Percentiles rank a stretch among this genome's conserved stretches.
phyloP scores from a whole-genome alignment of 805 yeast species.

The Cyberlindnera xishuangbannaensis region DNA sequence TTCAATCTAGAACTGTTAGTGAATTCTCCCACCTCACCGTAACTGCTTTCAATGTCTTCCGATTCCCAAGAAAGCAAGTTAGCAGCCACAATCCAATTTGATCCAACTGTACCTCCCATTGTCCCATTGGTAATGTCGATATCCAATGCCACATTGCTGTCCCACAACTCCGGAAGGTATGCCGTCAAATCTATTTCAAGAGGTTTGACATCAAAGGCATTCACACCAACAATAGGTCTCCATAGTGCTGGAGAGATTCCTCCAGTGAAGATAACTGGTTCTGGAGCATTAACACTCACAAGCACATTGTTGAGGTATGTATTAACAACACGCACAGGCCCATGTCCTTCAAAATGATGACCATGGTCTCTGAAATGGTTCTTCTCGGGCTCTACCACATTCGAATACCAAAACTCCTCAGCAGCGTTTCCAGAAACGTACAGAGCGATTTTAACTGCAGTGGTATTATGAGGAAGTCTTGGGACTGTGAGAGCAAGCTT shows the following conservation, averaged over 20 bases:
- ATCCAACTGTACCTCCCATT: slow-evolving; percentile 24
- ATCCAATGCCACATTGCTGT: slow-evolving; percentile 32
- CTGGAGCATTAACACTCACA: slow-evolving; percentile 59
- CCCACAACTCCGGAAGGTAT: slow-evolving; percentile 65
- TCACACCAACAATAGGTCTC: slow-evolving; percentile 71
- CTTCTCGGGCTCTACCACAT: slow-evolving; percentile 44
- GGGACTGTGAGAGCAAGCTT: slow-evolving; percentile 37
- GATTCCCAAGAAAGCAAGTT: slow-evolving; percentile 51
- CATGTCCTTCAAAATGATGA: slow-evolving; percentile 48
- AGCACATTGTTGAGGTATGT: slow-evolving; percentile 54
- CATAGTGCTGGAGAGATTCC: slow-evolving; percentile 77
- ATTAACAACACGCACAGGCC: slow-evolving; percentile 65
- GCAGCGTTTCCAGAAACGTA: slow-evolving; percentile 70
- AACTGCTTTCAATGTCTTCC: slow-evolving; percentile 30
- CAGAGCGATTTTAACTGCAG: slow-evolving; percentile 44
- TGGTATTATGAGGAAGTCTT: slow-evolving; percentile 45
- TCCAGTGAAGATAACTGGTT: slow-evolving; percentile 74
- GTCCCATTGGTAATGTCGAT: slow-evolving; percentile 52
- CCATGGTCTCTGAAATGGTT: slow-evolving; percentile 35
- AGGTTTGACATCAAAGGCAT: slow-evolving; percentile 70
- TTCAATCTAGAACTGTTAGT: slow-evolving; percentile 22
- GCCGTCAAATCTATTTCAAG: slow-evolving; percentile 67
- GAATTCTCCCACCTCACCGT: slow-evolving; percentile 32
- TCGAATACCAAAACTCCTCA: slow-evolving; percentile 83
- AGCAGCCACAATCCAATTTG: slow-evolving; percentile 59